These are phyloP conservation scores for Fistulinella prunicolor DNA, from an alignment of 768 basidiomycete species.

Conservation along the genomic window DNA sequence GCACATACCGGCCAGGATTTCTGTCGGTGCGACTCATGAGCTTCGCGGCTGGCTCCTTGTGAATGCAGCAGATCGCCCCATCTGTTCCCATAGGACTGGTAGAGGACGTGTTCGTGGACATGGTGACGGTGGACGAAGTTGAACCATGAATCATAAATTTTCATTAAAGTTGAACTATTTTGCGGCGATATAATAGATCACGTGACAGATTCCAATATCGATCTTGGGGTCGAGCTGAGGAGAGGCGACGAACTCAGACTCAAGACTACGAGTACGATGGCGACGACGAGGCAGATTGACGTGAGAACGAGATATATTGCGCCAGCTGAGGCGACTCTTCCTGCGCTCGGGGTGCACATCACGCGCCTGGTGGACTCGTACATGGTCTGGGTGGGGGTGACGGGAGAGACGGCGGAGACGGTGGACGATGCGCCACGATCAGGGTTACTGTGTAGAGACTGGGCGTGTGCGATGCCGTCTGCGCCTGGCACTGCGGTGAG, in stretches of 20 bases:
- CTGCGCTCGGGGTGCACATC: conserved; percentile 62
- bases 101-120: conserved; percentile 7
- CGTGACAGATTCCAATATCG: too few relatives aligned
- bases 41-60: conserved; percentile 23
- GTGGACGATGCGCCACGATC: conserved; percentile 46
- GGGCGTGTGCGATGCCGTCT: conserved; percentile 82
- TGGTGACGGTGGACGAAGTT: neutral
- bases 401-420: conserved; percentile 43
- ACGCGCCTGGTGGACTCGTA: conserved; percentile 68
- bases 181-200: conserved; percentile 6
- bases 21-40: conserved; percentile 28
- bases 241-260: too few relatives aligned
- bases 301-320: conserved; percentile 50
- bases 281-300: conserved; percentile 29
- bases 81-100: conserved; percentile 27
- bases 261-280: conserved; percentile 1
- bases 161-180: too few relatives aligned
- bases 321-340: conserved; percentile 48
- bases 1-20: conserved; percentile 38
- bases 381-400: conserved; percentile 81
- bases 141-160: too few relatives aligned
- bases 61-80: conserved; percentile 36
- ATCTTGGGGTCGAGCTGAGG: too few relatives aligned
- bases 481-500: conserved; percentile 21
- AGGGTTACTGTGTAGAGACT: conserved; percentile 67